Evolutionary conservation across 495 filamentous ascomycete genomes (phyloP), one percentile per base, ranked within the genome.

Genomic region (Neurospora sp.): DNA sequence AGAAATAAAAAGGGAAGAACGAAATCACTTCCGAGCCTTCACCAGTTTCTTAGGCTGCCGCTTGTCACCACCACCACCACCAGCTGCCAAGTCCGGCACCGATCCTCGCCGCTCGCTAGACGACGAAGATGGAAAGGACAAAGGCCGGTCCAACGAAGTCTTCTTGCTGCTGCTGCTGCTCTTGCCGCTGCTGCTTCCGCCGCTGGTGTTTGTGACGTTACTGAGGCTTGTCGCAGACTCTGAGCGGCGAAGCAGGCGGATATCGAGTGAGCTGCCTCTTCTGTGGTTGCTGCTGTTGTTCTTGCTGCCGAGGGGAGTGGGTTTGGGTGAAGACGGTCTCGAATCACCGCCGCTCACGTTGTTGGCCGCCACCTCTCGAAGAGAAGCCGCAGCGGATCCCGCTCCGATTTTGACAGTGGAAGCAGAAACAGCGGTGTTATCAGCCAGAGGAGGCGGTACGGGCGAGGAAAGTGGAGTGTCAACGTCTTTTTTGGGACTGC

Each of bases 11-110:
- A 59, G 48, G 4, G 9, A 65, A 18, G 53, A 35, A 9, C 27
- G 7, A 65, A 37, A 37, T 65, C 53, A 65, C 27, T 72, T 76
- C 16, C 80, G 77, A 48, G 31, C 73, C 70, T 81, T 80, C 6
- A 71, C 75, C 39, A 80, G 70, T 71, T 81, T 80, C 42, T 75
- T 76, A 22, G 77, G 74, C 71, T 71, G 76, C 4, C 76, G 76
- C 27, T 78, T 79, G 4, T 42, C 68, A 16, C n/a, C 65, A 12
- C 18, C 48, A 7, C 48, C 27, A 14, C 48, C 27, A 37, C 14
- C 53, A 65, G 53, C 27, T 18, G 53, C 53, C 27, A 65, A 38
- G 4, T 38, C 39, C 38, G 69, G 41, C 69, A 38, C 45, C 39
- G 72, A 35, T 31, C 70, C 37, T 70, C 40, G 39, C 39, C 42